phyloP scores from a whole-genome alignment of 2,329 filamentous ascomycete species.

The Aspergillus fischeri region DNA sequence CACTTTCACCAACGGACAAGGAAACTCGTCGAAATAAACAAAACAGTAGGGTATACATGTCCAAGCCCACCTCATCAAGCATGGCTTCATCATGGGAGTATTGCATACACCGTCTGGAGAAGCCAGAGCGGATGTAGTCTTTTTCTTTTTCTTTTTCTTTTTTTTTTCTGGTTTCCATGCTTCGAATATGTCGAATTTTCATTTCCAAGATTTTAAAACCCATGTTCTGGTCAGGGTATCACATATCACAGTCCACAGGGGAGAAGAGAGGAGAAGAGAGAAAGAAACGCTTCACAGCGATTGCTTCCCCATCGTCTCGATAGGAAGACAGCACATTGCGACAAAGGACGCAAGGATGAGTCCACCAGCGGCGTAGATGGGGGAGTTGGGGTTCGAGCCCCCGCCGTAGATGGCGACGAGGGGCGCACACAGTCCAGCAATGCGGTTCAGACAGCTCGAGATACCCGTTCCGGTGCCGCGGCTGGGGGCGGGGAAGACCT shows the following conservation, averaged over 20 bases:
- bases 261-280: neutral
- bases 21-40: neutral
- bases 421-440: slow-evolving; percentile 42
- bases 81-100: neutral
- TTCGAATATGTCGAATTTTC: too few species aligned
- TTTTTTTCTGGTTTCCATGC: neutral
- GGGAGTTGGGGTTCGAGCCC: slow-evolving; percentile 35
- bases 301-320: slow-evolving; percentile 45
- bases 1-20: neutral
- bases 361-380: slow-evolving; percentile 43
- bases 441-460: slow-evolving; percentile 42
- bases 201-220: too few species aligned
- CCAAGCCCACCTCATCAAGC: neutral
- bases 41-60: neutral
- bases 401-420: slow-evolving; percentile 43
- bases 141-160: too few species aligned
- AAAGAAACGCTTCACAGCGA: slow-evolving; percentile 26
- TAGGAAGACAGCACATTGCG: slow-evolving; percentile 44
- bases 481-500: slow-evolving; percentile 54
- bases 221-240: neutral
- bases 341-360: slow-evolving; percentile 44
- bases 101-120: neutral
- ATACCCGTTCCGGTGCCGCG: slow-evolving; percentile 53
- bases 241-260: neutral
- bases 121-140: neutral